Evolutionary conservation across 305 asterid species (phyloP).

Genomic region (Solanum hybrid): DNA sequence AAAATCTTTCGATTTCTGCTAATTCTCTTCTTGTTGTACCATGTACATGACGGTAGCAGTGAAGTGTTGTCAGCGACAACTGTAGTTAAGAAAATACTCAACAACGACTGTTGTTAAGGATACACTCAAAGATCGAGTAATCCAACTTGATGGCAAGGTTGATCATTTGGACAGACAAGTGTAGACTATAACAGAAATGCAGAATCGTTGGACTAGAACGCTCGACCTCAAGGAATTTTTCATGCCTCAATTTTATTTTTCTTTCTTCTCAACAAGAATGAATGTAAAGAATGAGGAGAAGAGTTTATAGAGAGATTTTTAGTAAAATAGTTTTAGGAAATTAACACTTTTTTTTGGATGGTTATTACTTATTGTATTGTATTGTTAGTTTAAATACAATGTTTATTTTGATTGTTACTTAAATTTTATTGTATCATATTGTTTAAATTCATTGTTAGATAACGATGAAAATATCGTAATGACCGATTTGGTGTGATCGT

Average conservation of each 20-base stretch:
- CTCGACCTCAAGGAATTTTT: neutral
- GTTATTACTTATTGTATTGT: neutral
- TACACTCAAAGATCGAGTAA: neutral
- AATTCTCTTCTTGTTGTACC: neutral
- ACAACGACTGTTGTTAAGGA: neutral
- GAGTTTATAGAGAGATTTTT: neutral
- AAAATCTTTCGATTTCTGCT: too few relatives aligned
- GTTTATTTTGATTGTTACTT: too few relatives aligned
- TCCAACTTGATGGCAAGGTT: neutral
- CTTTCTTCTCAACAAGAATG: neutral
- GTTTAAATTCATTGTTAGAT: neutral
- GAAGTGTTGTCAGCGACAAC: fast-evolving
- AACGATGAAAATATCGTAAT: too few relatives aligned
- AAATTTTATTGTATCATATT: too few relatives aligned
- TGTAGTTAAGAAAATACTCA: neutral
- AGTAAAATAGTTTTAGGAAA: neutral
- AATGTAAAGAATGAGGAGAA: neutral
- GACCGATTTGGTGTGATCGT: neutral
- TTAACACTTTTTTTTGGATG: neutral
- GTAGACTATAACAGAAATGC: neutral
- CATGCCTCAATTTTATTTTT: neutral
- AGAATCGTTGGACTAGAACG: neutral
- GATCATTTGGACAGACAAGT: too few relatives aligned
- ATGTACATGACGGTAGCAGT: neutral
- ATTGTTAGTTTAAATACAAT: too few relatives aligned